Conservation (phyloP, 345 rosid genomes). For the Heritiera littoralis region DNA sequence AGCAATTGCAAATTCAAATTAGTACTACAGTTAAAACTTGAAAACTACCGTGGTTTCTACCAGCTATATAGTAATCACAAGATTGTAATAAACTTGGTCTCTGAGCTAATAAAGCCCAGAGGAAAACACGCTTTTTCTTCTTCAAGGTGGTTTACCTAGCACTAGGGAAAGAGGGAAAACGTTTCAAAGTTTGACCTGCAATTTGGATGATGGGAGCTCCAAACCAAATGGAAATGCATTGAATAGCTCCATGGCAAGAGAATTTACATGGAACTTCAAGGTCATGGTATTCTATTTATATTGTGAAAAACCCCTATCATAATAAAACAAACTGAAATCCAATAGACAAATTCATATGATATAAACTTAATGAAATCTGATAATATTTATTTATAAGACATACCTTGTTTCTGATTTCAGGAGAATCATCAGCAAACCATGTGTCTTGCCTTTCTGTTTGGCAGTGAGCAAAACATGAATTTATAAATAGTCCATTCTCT, state of each 20-base stretch:
- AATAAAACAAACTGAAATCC: background rate
- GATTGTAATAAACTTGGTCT: background rate
- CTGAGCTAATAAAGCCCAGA: background rate
- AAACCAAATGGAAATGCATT: background rate
- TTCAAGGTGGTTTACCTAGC: too few species aligned
- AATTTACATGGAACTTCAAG: background rate
- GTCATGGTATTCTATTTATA: background rate
- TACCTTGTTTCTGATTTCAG: slow-evolving; percentile 74
- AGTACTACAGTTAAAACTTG: background rate
- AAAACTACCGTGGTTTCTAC: background rate
- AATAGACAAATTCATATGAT: background rate
- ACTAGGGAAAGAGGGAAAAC: background rate
- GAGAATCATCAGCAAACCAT: slow-evolving; percentile 90
- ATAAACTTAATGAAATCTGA: background rate
- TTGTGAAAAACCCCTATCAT: background rate
- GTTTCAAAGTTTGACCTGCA: background rate
- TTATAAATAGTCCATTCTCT: slow-evolving; percentile 79
- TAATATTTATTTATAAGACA: background rate
- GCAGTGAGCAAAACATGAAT: slow-evolving; percentile 96
- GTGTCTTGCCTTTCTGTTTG: slow-evolving; percentile 96
- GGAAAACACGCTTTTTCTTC: background rate
- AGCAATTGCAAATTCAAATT: background rate
- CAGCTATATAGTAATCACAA: background rate
- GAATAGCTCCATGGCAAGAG: background rate
- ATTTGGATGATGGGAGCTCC: background rate